Evolutionary conservation across 306 rosid species (phyloP).

Genomic region (Fragaria vesca): DNA sequence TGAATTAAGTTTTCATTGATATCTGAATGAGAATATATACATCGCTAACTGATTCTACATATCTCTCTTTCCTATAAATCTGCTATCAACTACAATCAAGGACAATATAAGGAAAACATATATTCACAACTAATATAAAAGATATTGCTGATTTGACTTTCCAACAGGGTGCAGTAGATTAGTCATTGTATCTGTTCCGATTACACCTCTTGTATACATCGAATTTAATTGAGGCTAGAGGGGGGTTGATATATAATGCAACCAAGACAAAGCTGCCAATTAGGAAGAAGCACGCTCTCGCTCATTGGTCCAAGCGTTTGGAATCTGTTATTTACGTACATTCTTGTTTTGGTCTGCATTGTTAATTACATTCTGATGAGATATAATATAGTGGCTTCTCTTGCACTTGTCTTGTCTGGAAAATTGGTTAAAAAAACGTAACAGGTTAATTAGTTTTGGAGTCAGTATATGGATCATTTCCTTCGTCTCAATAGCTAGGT

Average conservation of each 20-base stretch:
- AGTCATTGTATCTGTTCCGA: neutral
- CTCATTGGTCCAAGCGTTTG: neutral
- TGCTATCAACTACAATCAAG: no score
- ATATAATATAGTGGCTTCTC: neutral
- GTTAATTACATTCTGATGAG: neutral
- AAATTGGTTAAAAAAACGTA: no score
- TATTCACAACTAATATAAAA: no score
- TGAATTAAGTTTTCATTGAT: no score
- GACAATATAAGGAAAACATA: no score
- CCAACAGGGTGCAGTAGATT: neutral
- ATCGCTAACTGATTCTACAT: no score
- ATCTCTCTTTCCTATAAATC: no score
- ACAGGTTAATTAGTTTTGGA: no score
- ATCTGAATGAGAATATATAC: no score
- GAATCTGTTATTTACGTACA: neutral
- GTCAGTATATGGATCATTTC: neutral
- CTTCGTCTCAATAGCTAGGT: no score
- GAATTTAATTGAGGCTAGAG: neutral
- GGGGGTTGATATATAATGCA: neutral
- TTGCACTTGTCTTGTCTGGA: neutral
- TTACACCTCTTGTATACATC: neutral
- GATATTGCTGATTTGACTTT: no score
- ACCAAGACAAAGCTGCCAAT: neutral
- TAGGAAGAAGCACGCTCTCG: neutral
- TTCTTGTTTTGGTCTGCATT: neutral